phyloP scores from a whole-genome alignment of 768 basidiomycete species.

The Hericium alpestre region DNA sequence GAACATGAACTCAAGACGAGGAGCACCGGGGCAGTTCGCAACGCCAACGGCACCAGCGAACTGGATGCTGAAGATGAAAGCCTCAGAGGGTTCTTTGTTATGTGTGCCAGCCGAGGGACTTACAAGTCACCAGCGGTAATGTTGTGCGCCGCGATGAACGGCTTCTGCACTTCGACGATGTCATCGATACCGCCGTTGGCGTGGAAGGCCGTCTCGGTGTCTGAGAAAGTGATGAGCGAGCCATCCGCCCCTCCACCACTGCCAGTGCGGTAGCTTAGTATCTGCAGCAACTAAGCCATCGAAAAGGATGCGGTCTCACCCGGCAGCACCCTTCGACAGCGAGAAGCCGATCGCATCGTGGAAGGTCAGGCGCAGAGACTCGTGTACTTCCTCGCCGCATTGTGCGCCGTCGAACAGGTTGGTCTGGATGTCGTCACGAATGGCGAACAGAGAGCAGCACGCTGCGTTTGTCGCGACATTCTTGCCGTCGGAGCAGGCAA shows the following conservation, averaged over 20 bases:
- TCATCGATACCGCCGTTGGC: constrained; percentile 35
- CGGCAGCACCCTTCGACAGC: constrained; percentile 7
- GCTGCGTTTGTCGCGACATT: constrained; percentile 19
- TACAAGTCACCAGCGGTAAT: constrained; percentile 38
- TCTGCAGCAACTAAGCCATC: neutral
- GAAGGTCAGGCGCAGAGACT: constrained; percentile 19
- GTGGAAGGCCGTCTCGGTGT: constrained; percentile 30
- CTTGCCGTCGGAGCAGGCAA: constrained; percentile 22
- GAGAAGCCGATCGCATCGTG: constrained; percentile 17
- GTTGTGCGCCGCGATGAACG: constrained; percentile 25
- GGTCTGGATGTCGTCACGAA: constrained; percentile 21
- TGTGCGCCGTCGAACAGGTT: constrained; percentile 20
- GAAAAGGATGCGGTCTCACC: neutral
- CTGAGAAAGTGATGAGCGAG: constrained; percentile 35
- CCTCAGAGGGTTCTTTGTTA: neutral
- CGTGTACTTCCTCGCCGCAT: constrained; percentile 23
- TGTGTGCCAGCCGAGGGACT: constrained; percentile 4
- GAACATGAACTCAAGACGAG: constrained; percentile 26
- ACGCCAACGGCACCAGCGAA: constrained; percentile 26
- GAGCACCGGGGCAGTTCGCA: constrained; percentile 30
- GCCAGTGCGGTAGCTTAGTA: neutral
- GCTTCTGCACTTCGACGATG: constrained; percentile 26
- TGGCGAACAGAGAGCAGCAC: constrained; percentile 23
- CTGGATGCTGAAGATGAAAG: constrained; percentile 18
- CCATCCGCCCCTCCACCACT: constrained; percentile 32